Conservation (phyloP, 768 basidiomycete genomes). For the Pleurotus salmoneostramineus region DNA sequence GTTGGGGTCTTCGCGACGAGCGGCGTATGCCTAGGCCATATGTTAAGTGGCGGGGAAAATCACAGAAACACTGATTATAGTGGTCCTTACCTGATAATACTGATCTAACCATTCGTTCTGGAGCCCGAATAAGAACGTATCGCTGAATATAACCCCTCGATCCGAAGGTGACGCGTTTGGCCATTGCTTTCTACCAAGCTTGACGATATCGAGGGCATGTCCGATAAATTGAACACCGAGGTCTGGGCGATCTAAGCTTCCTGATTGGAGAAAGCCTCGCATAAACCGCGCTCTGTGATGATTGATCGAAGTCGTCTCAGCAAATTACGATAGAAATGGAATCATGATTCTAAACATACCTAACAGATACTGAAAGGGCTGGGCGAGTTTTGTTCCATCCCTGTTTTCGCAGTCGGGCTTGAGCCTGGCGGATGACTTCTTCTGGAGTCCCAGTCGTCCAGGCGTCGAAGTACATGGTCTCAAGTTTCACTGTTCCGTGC, state of each 20-base stretch:
- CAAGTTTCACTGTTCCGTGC: neutral
- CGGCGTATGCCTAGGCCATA: constrained; percentile 5
- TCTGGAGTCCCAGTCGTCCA: neutral
- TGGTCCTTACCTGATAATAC: neutral
- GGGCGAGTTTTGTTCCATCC: constrained; percentile 3
- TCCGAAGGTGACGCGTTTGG: constrained; percentile 30
- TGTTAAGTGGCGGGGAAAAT: neutral
- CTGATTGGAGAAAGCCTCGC: constrained; percentile 26
- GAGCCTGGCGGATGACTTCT: neutral
- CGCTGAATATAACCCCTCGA: constrained; percentile 39
- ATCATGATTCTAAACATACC: neutral
- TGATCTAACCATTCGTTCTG: constrained; percentile 27
- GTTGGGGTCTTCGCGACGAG: constrained; percentile 5
- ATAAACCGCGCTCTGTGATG: constrained; percentile 32
- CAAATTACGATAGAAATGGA: neutral
- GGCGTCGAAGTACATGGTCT: neutral
- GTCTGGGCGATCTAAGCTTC: constrained; percentile 10
- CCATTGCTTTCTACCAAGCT: constrained; percentile 38
- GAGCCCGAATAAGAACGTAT: constrained; percentile 38
- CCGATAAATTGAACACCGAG: constrained; percentile 29
- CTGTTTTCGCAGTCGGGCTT: neutral
- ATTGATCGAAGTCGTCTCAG: too few relatives aligned
- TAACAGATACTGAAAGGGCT: neutral
- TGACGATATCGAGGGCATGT: constrained; percentile 34
- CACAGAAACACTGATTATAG: too few relatives aligned